Base-by-base conservation (phyloP, 805 yeast species). In the Candida railenensis region DNA sequence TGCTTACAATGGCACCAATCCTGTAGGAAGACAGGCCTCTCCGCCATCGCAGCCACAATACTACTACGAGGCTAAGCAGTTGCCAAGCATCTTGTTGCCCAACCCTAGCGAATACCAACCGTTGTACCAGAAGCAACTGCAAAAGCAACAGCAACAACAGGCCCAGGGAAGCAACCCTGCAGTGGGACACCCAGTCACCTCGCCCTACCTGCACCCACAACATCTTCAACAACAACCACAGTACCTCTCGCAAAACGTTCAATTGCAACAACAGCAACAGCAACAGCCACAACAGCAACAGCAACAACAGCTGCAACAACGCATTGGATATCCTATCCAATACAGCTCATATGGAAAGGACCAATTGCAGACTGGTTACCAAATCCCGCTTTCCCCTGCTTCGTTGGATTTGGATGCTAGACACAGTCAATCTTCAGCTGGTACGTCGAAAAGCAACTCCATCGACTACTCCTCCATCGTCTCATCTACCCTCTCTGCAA, bases 391-490 rank as follows among this genome's bases (percentile, higher is more conserved):
- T 15, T 37, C 40, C 18, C 40, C 48, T n/a, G 22, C 37, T 18
- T 19, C 46, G 38, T 19, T 42, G 40, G n/a, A 40, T 40, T 9
- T 45, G 40, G 32, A 20, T 33, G 14, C 44, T 40, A 21, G 22
- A 30, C 42, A 12, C 16, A 25, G 21, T 34, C 44, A 19, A 32
- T 22, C 48, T 9, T 34, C 48, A 8, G 30, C 43, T 5, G n/a
- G 28, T 11, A n/a, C 44, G 2, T 18, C 21, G 14, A 20, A 20
- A 21, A 22, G 22, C 18, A 32, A 30, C 40, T 51, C 55, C 12
- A 67, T 69, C 34, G 71, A 69, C 47, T 67, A 67, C 49, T 54
- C 63, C 22, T 61, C 69, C 15, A 53, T 69, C n/a, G 69, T 69
- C 5, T 57, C 61, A 36, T 65, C 60, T 47, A 67, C 73, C 2